Evolutionary conservation across 2,329 filamentous ascomycete species (phyloP), one percentile per base, ranked within the genome.

Genomic region (Penicillium sp.): DNA sequence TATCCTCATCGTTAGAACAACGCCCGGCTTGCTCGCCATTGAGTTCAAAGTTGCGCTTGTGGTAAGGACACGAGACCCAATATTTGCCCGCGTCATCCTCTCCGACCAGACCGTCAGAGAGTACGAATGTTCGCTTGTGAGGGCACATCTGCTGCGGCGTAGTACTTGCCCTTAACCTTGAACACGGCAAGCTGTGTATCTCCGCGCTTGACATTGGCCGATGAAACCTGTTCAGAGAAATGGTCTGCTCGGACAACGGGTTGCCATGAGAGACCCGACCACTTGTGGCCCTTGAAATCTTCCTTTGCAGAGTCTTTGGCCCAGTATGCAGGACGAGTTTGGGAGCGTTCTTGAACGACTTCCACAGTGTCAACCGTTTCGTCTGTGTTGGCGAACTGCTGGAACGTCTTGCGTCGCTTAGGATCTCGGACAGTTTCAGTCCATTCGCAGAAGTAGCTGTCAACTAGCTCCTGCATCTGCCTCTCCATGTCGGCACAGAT

Each of bases 121-220:
- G 80, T n/a, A 90, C 85, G 61, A 95, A 95, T 1, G 89, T 84
- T 9, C 89, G 84, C 70, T 91, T 93, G 72, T 95, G 89, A 8
- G 89, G 89, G 66, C 89, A 95, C 89, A 95, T 95, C 65, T 95
- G 88, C 71, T 95, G 89, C 11, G 48, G 87, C 86, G 67, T 91
- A 91, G 75, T 84, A 94, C 44, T 79, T 79, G 16, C 88, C 89
- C 44, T 81, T 80, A 51, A 95, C 79, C 59, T 89, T 86, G 80
- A 90, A 95, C 43, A 95, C 74, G 6, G 89, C 89, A 1, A 95
- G 78, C 68, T 95, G 89, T 0, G 89, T 95, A 66, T 95, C 89
- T 35, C 89, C 87, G 35, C 87, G 80, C 74, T 94, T 93, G 69
- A 95, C 75, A 26, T 84, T 84, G 4, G 87, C 83, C 8, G 82